Percentiles rank a stretch among this genome's conserved stretches.
phyloP scores from a whole-genome alignment of 805 yeast species.

The Priceomyces fermenticarens region DNA sequence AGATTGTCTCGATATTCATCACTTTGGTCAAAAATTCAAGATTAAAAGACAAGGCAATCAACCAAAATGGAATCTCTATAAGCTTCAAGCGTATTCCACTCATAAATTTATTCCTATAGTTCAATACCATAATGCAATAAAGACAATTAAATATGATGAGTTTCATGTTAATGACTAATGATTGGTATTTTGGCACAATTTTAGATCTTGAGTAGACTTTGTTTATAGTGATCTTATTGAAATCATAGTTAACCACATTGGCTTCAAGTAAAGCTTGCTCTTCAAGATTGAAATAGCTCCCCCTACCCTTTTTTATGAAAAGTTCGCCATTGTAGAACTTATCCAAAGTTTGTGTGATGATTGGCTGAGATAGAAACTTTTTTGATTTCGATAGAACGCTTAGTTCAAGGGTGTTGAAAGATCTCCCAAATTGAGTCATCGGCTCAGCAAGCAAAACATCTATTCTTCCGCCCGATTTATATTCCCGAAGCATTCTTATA shows the following conservation, averaged over 20 bases:
- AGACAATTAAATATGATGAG: slow-evolving; percentile 27
- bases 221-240: slow-evolving; percentile 27
- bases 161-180: slow-evolving; percentile 36
- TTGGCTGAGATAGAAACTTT: slow-evolving; percentile 50
- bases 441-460: slow-evolving; percentile 47
- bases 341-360: slow-evolving; percentile 43
- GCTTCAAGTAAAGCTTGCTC: slow-evolving; percentile 13
- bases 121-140: slow-evolving; percentile 27
- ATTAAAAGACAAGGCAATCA: slow-evolving; percentile 45
- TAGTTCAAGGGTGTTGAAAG: slow-evolving; percentile 47
- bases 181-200: slow-evolving; percentile 40
- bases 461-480: slow-evolving; percentile 40
- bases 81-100: slow-evolving; percentile 8
- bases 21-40: slow-evolving; percentile 45
- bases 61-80: slow-evolving; percentile 39
- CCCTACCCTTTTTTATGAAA: slow-evolving; percentile 19
- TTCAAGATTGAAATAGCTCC: slow-evolving; percentile 10
- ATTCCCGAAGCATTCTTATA: slow-evolving; percentile 46
- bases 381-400: slow-evolving; percentile 53
- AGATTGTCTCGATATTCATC: slow-evolving; percentile 41
- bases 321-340: slow-evolving; percentile 53
- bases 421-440: slow-evolving; percentile 27
- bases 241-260: slow-evolving; percentile 28
- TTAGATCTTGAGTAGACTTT: slow-evolving; percentile 29
- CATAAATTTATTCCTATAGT: slow-evolving; percentile 13